Percentiles rank a stretch among this genome's conserved stretches.
These are phyloP conservation scores for Tuber melanosporum DNA, from an alignment of 495 filamentous ascomycete genomes.

Conservation along the genomic window DNA sequence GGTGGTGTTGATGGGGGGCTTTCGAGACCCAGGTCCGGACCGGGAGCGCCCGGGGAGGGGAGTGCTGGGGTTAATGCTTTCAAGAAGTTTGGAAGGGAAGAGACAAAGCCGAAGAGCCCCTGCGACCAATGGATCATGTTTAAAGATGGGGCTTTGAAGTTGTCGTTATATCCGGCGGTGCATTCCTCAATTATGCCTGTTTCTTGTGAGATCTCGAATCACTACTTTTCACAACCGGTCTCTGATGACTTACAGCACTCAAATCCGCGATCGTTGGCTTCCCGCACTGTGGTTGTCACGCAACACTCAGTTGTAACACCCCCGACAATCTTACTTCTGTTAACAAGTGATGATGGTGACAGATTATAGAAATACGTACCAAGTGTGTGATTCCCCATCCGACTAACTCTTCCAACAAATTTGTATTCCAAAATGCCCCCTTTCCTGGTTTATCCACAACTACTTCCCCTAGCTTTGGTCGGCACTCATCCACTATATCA, in stretches of 20 bases:
- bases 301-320: conserved; percentile 57
- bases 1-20: conserved; percentile 43
- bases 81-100: conserved; percentile 42
- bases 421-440: conserved; percentile 60
- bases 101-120: conserved; percentile 51
- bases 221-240: not conserved
- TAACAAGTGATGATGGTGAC: conserved; percentile 16
- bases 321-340: conserved; percentile 13
- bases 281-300: conserved; percentile 61
- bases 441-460: conserved; percentile 65
- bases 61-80: conserved; percentile 33
- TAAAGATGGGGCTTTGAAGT: conserved; percentile 45
- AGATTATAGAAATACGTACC: conserved; percentile 36
- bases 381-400: conserved; percentile 61
- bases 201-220: conserved; percentile 3
- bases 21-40: not conserved
- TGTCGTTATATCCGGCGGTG: conserved; percentile 46
- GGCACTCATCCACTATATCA: conserved; percentile 57
- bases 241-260: conserved; percentile 54
- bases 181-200: conserved; percentile 47
- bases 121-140: conserved; percentile 49
- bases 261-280: conserved; percentile 68
- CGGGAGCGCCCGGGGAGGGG: not conserved
- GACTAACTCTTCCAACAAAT: conserved; percentile 56
- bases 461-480: conserved; percentile 53